phyloP scores from a whole-genome alignment of 768 basidiomycete genomes.

The Lactarius deliciosus region DNA sequence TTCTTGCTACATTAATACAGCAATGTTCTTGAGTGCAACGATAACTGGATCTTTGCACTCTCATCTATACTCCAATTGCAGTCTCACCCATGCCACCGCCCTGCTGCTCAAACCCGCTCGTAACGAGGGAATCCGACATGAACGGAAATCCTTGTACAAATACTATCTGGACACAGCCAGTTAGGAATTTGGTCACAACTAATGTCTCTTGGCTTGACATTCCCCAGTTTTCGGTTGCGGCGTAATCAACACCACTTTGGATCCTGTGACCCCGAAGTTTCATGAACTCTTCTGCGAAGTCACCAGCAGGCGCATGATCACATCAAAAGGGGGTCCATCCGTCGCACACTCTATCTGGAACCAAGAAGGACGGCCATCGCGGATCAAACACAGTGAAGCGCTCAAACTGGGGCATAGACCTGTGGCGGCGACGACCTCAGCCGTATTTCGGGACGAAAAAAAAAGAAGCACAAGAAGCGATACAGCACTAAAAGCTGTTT shows the following conservation, averaged over 20 bases:
- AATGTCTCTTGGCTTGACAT: neutral
- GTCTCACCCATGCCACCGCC: too few relatives aligned
- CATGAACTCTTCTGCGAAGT: conserved; percentile 97
- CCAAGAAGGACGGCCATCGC: conserved; percentile 13
- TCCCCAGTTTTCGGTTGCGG: conserved; percentile 89
- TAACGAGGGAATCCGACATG: too few relatives aligned
- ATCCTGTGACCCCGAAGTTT: conserved; percentile 51
- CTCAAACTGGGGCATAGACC: conserved; percentile 33
- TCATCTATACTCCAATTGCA: too few relatives aligned
- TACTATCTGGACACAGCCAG: neutral
- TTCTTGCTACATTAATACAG: too few relatives aligned
- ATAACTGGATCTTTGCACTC: too few relatives aligned
- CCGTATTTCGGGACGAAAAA: too few relatives aligned
- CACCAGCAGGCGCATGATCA: conserved; percentile 78
- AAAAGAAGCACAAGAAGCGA: neutral
- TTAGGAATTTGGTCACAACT: neutral
- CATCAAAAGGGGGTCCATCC: conserved; percentile 78
- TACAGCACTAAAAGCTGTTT: conserved; percentile 18
- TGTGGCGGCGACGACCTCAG: too few relatives aligned
- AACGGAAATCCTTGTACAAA: too few relatives aligned
- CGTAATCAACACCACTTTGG: conserved; percentile 96
- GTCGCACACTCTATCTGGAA: conserved; percentile 43
- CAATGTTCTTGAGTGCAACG: too few relatives aligned
- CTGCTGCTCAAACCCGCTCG: too few relatives aligned
- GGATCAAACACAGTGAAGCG: neutral